Base-by-base conservation (phyloP, 148 eudicot species). In the Nyssa sinensis region DNA sequence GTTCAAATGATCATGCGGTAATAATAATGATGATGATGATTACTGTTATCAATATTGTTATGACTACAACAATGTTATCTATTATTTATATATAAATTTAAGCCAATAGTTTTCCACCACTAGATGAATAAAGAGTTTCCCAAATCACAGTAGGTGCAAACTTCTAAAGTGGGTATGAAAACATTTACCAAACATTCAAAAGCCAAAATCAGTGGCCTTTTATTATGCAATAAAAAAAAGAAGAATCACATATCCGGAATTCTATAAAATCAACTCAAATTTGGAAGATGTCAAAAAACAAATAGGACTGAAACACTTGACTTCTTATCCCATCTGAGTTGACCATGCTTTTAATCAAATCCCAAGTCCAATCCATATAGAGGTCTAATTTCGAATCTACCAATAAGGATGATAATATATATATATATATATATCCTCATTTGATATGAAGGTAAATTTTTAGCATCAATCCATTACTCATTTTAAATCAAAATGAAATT, bases 251-350 rank as follows among this genome's bases (percentile, higher is more conserved):
- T n/a, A n/a, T n/a, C n/a, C n/a, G n/a, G n/a, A n/a, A n/a, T n/a
- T n/a, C n/a, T n/a, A 39, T 41, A 47, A 23, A 21, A 28, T 79
- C 44, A 73, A 73, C 17, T 13, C 24, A 21, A 30, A 51, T 32
- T 10, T 17, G 37, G 59, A 35, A 76, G 41, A 62, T 29, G 66
- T 49, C 33, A 44, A 71, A 63, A 57, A n/a, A 1, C 11, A 35
- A 53, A 59, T n/a, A n/a, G n/a, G n/a, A n/a, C n/a, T n/a, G 7
- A 55, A 67, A 13, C 27, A 24, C 62, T 31, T 21, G 16, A 34
- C 9, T 34, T 64, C 25, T 35, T 23, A 11, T 39, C 39, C 75
- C 49, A 25, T 8, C 58, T 63, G 31, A 19, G 61, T 64, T 29
- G 51, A n/a, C 57, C 49, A 55, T 55, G 24, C 62, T 24, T 1